Base-by-base conservation (phyloP, 2,329 filamentous ascomycete genomes). In the Sporothrix schenckii region DNA sequence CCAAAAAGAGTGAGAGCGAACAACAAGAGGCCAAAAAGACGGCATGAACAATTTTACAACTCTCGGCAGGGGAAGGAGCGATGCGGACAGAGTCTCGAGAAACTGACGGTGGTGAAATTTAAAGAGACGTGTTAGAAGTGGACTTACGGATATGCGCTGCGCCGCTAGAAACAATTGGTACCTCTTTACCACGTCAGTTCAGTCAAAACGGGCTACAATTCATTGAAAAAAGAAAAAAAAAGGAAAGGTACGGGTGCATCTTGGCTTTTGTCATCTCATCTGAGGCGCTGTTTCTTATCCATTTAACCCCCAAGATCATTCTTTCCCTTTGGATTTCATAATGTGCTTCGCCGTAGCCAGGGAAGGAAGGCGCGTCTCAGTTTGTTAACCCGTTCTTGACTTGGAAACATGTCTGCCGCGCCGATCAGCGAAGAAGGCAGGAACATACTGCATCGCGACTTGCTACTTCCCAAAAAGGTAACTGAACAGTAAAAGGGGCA, bases 381-480 rank as follows among this genome's bases (percentile, higher is more conserved):
- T 39, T n/a, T 65, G 19, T 54, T 27, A 47, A 44, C 58, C 39
- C 41, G 58, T 47, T 63, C n/a, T 63, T 47, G 13, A 27, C 47
- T 44, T 69, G 58, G 49, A 69, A 69, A 54, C 68, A 44, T 50
- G 47, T 44, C 68, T 65, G 47, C 47, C 56, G 68, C 49, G 68
- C 13, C 47, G 68, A 54, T 65, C 56, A 27, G 21, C 30, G 27
- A n/a, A 41, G 27, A 44, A 34, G 24, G 67, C 27, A 69, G 53
- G 44, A 53, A 24, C 30, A 13, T 41, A 19, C 58, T n/a, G 11
- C n/a, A 5, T 60, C 47, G 7, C 47, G 34, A n/a, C 3, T 24
- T 19, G 11, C 19, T 39, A 39, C 58, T 47, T 44, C 39, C 58
- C 19, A 24, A 47, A 53, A 52, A 13, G 47, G 47, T 19, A 50